phyloP scores from a whole-genome alignment of 495 filamentous ascomycete genomes.

The Monascus purpureus region DNA sequence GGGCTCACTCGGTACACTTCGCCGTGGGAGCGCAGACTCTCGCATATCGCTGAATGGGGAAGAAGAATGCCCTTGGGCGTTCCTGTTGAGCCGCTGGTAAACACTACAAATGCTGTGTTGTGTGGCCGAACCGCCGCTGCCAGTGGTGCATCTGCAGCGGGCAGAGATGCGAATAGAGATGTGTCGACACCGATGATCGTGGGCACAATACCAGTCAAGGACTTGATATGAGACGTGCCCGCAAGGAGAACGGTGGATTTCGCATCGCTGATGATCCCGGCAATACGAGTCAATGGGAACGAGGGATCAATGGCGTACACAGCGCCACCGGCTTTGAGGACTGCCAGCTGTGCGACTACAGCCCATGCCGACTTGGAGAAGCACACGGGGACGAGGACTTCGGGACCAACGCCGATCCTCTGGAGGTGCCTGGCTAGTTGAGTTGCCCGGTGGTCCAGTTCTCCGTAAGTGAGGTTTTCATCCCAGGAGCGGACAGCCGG shows the following conservation, averaged over 20 bases:
- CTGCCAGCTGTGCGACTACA: conserved; percentile 27
- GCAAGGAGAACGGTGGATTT: conserved; percentile 19
- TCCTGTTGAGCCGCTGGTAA: conserved; percentile 41
- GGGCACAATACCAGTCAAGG: conserved; percentile 15
- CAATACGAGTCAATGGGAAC: conserved; percentile 22
- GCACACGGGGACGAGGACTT: conserved; percentile 26
- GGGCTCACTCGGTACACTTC: conserved; percentile 21
- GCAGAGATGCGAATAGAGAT: conserved; percentile 4
- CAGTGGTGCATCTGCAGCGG: conserved; percentile 3
- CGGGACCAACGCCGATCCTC: conserved; percentile 13
- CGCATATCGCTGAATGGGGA: conserved; percentile 30
- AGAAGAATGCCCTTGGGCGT: conserved; percentile 42
- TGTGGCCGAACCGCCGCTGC: conserved; percentile 14
- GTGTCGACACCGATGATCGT: conserved; percentile 14
- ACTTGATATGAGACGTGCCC: conserved; percentile 13
- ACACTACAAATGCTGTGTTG: conserved; percentile 25
- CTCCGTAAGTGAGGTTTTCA: conserved; percentile 14
- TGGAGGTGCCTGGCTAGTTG: conserved; percentile 13
- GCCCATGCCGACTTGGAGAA: conserved; percentile 38
- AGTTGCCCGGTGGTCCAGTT: conserved; percentile 11
- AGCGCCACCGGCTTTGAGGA: conserved; percentile 28
- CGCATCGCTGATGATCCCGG: conserved; percentile 22
- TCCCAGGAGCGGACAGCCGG: conserved; percentile 18
- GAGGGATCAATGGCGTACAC: conserved; percentile 26
- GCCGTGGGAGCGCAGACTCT: conserved; percentile 20